Evolutionary conservation across 2,329 filamentous ascomycete species (phyloP), one percentile per base, ranked within the genome.

Genomic region (Alternaria metachromatica): DNA sequence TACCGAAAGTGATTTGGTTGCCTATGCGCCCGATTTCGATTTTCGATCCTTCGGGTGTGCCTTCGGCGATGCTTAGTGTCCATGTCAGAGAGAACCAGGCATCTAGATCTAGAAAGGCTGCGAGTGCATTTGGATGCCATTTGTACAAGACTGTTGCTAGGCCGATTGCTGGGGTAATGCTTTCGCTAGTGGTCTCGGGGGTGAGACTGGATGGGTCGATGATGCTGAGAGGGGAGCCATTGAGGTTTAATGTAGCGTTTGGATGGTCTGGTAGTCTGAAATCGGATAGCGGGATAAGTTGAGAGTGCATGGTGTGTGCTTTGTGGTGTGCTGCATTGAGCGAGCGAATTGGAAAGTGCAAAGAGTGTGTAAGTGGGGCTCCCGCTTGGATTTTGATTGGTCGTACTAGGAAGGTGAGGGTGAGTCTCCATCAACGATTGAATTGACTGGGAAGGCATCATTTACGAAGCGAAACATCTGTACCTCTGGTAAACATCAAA

Each of bases 11-110:
- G 30, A 74, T 60, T 51, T 74, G 70, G 12, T 61, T 71, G 8
- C 66, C 64, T 26, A 74, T 67, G 11, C 72, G 64, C 0, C 72
- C 72, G 12, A 74, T 74, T 48, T 74, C 72, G 8, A 72, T 51
- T 44, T 65, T 64, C 3, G 58, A 56, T 15, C 65, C 65, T 11
- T 63, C 58, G 10, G 58, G 58, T n/a, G 61, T 50, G 48, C 55
- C 65, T 13, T 61, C 54, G 1, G 63, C 51, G 4, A 67, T 48
- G 21, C 61, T 64, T 2, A 66, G 50, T 1, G 60, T 67, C 72
- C 70, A 74, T 18, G 72, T 74, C 1, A 73, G 25, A 15, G 67
- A 70, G 23, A 74, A 74, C 72, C 72, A 74, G 9, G 72, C 72
- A 33, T 73, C 72, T 10, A 69, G 48, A 28, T 74, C 72, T 5